Evolutionary conservation across 768 basidiomycete species (phyloP), one percentile per base, ranked within the genome.

Genomic region (Tephrocybe sp.): DNA sequence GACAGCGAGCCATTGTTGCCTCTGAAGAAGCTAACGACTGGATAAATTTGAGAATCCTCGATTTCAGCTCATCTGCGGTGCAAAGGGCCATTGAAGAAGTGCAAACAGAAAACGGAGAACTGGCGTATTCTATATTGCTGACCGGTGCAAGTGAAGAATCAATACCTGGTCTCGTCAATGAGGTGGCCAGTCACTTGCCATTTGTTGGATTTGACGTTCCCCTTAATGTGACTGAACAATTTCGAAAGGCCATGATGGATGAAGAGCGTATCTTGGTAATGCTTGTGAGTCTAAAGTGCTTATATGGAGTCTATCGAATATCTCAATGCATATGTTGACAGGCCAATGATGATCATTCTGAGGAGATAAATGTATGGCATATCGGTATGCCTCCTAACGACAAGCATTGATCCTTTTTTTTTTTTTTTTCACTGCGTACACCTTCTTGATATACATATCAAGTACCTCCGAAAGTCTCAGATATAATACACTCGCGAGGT

Each of bases 231-330:
- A 4, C 28, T 5, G 60, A 56, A 21, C 24, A 34, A 0, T 71
- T 58, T 47, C 51, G 64, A 28, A 69, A 69, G 1, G 51, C 71
- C 9, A 49, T 76, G 48, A 55, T 74, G 55, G 72, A 74, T 26
- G 74, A 76, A 46, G 69, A 73, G 50, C 63, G 71, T 47, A 43
- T 76, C 8, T 36, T 76, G 11, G 70, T 68, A 8, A 55, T 72
- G 12, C 52, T 52, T 35, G 70, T 71, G 48, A n/a, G n/a, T n/a
- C n/a, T n/a, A n/a, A n/a, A n/a, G n/a, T n/a, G n/a, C n/a, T n/a
- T n/a, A n/a, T n/a, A n/a, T n/a, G n/a, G n/a, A n/a, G n/a, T n/a
- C n/a, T n/a, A n/a, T n/a, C n/a, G n/a, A n/a, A n/a, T n/a, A n/a
- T n/a, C n/a, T n/a, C n/a, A n/a, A n/a, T n/a, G n/a, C n/a, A n/a